These are phyloP conservation scores for Ceriops tagal DNA, from an alignment of 345 rosid genomes.

Conservation along the genomic window DNA sequence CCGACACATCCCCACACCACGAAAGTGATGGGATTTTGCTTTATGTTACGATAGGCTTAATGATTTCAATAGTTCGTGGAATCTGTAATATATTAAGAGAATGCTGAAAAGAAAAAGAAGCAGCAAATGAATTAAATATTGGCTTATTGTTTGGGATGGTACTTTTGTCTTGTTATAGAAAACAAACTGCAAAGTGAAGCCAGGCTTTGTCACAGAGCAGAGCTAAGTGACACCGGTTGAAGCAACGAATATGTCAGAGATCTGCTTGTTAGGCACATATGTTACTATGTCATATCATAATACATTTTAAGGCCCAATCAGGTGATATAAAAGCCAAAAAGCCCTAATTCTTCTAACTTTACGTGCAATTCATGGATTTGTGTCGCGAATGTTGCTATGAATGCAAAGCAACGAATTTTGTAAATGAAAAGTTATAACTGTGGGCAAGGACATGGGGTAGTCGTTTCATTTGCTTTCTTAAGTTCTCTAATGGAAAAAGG, in stretches of 20 bases:
- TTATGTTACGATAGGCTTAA: background rate
- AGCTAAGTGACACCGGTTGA: constrained; percentile 33
- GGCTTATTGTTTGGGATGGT: constrained; percentile 24
- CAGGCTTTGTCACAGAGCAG: constrained; percentile 34
- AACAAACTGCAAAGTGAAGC: constrained; percentile 39
- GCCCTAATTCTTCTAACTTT: background rate
- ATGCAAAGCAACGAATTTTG: too few relatives aligned
- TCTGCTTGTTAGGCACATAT: background rate
- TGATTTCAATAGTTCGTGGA: background rate
- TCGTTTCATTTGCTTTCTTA: too few relatives aligned
- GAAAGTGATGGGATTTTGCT: constrained; percentile 30
- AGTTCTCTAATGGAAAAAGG: too few relatives aligned
- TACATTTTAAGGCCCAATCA: background rate
- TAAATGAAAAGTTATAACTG: too few relatives aligned
- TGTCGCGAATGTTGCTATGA: background rate
- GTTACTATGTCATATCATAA: background rate
- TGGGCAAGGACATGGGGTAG: too few relatives aligned
- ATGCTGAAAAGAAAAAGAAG: constrained; percentile 6
- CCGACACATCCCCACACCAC: constrained; percentile 35
- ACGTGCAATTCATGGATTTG: background rate
- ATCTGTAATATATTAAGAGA: constrained; percentile 1
- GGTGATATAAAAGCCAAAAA: background rate
- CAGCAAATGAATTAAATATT: background rate
- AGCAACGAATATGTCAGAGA: constrained; percentile 65
- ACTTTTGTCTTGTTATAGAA: constrained; percentile 45